phyloP scores from a whole-genome alignment of 306 rosid genomes.

The Quercus engelmannii region DNA sequence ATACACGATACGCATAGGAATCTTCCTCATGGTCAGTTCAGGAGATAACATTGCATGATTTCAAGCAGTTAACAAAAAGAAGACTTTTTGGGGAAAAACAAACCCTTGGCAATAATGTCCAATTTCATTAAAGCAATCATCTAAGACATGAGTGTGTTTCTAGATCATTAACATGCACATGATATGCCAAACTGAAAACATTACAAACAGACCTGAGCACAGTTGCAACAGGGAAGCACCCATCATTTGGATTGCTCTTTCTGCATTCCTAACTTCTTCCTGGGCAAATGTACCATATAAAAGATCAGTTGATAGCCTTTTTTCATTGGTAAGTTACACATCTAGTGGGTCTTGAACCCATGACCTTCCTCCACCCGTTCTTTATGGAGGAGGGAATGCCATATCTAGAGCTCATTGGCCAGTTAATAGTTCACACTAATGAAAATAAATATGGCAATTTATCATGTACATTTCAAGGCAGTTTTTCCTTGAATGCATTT shows the following conservation, averaged over 20 bases:
- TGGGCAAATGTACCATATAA: constrained; percentile 23
- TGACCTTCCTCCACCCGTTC: too few relatives aligned
- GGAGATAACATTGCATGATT: background rate
- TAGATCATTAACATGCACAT: background rate
- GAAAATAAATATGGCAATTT: background rate
- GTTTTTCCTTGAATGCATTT: background rate
- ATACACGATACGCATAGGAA: too few relatives aligned
- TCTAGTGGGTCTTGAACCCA: too few relatives aligned
- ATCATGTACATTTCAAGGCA: background rate
- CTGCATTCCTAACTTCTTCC: constrained; percentile 84
- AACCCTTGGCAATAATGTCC: background rate
- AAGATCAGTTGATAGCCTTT: constrained; percentile 2
- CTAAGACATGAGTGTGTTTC: background rate
- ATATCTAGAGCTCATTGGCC: too few relatives aligned
- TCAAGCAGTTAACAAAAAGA: background rate
- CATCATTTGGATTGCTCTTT: constrained; percentile 69
- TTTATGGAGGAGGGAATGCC: too few relatives aligned
- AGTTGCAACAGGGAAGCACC: constrained; percentile 72
- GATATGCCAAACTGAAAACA: background rate
- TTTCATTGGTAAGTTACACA: too few relatives aligned
- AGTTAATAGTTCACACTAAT: background rate
- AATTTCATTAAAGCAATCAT: constrained; percentile 1
- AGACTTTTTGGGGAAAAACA: background rate
- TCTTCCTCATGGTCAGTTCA: background rate
- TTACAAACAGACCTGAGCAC: constrained; percentile 53